A percentile compares a stretch with the other conserved stretches of the same genome.
Evolutionary conservation across 2,329 filamentous ascomycete genomes (phyloP).

Genomic region (Trichophyton mentagrophytes): DNA sequence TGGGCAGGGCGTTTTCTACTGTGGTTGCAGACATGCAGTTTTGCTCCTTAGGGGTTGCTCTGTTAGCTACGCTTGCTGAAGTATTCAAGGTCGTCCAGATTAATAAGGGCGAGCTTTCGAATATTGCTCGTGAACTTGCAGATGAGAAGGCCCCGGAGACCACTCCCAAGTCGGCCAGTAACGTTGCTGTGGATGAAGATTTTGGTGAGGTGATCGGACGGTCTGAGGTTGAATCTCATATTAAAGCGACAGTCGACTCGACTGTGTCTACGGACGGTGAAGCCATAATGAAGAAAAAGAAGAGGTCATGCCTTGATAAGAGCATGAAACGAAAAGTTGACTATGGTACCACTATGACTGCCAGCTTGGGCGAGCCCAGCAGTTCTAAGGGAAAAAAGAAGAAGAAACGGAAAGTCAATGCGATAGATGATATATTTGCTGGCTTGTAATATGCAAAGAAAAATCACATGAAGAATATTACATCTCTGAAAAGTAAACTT

Average conservation of each 20-base stretch:
- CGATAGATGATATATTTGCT: conserved; percentile 59
- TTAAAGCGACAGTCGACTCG: not conserved
- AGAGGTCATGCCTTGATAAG: not conserved
- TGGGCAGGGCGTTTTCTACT: conserved; percentile 46
- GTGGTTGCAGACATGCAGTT: conserved; percentile 61
- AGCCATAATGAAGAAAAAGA: not conserved
- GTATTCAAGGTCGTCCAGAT: conserved; percentile 31
- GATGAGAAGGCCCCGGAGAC: not conserved
- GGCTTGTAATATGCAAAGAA: conserved; percentile 3
- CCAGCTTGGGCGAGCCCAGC: not conserved
- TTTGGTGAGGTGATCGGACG: conserved; percentile 8
- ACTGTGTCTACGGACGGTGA: not conserved
- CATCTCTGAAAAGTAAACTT: not conserved
- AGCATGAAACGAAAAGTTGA: not conserved
- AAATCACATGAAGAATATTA: not conserved
- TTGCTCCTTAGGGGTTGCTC: conserved; percentile 55
- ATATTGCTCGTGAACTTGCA: not conserved
- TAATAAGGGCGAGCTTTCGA: not conserved
- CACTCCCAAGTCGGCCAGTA: not conserved
- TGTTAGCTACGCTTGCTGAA: conserved; percentile 52
- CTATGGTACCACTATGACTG: not conserved
- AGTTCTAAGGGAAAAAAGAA: conserved; percentile 22
- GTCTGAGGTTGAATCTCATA: not conserved
- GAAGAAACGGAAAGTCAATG: conserved; percentile 47
- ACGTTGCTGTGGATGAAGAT: conserved; percentile 6